Evolutionary conservation across 257 asterid genomes (phyloP).

Genomic region (Nyctanthes arbortristis): DNA sequence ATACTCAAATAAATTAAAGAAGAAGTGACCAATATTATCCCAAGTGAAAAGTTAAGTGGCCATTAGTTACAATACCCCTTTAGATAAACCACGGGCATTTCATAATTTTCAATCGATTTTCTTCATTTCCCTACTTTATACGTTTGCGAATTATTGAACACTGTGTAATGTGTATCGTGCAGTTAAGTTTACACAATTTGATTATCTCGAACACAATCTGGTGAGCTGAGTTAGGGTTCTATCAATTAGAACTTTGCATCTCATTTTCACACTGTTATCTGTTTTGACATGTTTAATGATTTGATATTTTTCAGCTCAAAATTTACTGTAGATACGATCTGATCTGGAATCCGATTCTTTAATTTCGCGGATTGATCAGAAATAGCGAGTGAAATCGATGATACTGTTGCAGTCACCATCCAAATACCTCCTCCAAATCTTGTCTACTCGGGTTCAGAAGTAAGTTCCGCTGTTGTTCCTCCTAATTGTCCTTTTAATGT

Average conservation of each 20-base stretch:
- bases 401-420: constrained; percentile 85
- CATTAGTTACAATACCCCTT: too few species aligned
- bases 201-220: not conserved
- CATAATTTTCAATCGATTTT: too few species aligned
- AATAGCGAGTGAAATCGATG: constrained; percentile 50
- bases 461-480: constrained; percentile 31
- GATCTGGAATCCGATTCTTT: constrained; percentile 12
- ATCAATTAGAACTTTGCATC: too few species aligned
- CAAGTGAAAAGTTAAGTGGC: too few species aligned
- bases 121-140: not conserved
- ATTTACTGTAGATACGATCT: constrained; percentile 29
- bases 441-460: constrained; percentile 77
- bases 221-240: constrained; percentile 14
- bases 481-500: not conserved
- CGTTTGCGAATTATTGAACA: not conserved
- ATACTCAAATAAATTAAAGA: too few species aligned
- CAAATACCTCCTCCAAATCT: constrained; percentile 88
- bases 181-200: constrained; percentile 3
- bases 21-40: too few species aligned
- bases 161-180: too few species aligned
- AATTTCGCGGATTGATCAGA: constrained; percentile 22
- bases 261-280: too few species aligned
- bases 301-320: constrained; percentile 28
- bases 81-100: too few species aligned
- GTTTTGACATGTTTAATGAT: not conserved